These are phyloP conservation scores for Fusarium equiseti DNA, from an alignment of 2,329 filamentous ascomycete genomes.

Conservation along the genomic window DNA sequence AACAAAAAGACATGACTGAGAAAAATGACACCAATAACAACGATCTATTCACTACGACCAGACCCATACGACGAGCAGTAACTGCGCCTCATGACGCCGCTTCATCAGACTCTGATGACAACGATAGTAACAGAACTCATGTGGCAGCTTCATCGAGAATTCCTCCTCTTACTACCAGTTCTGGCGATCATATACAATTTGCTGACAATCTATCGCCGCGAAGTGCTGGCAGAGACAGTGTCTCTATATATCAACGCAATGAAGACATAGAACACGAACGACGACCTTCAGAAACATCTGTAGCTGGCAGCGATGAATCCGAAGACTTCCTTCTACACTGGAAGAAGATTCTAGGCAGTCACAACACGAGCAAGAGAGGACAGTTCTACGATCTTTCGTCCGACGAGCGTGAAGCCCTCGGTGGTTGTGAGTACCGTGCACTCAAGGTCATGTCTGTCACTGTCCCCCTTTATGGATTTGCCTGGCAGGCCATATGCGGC, in stretches of 20 bases:
- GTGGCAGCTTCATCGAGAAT: slow-evolving; percentile 31
- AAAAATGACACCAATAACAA: slow-evolving; percentile 22
- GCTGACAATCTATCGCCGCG: slow-evolving; percentile 14
- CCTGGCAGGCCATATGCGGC: slow-evolving; percentile 70
- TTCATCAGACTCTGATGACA: slow-evolving; percentile 39
- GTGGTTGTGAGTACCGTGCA: slow-evolving; percentile 74
- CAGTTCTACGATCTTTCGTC: slow-evolving; percentile 66
- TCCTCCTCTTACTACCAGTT: slow-evolving; percentile 22
- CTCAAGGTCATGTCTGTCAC: slow-evolving; percentile 69
- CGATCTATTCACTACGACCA: slow-evolving; percentile 13
- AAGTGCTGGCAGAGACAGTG: slow-evolving; percentile 14
- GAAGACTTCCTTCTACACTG: slow-evolving; percentile 49
- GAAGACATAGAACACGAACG: slow-evolving; percentile 15
- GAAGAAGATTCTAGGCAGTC: slow-evolving; percentile 52
- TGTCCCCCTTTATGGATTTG: slow-evolving; percentile 70
- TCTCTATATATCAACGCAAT: slow-evolving; percentile 41
- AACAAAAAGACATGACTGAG: slow-evolving; percentile 28
- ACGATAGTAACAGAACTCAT: slow-evolving; percentile 41
- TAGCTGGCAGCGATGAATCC: slow-evolving; percentile 39
- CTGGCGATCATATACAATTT: slow-evolving; percentile 42
- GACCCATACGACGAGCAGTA: slow-evolving; percentile 31
- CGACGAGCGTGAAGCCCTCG: slow-evolving; percentile 68
- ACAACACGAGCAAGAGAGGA: slow-evolving; percentile 63
- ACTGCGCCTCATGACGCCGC: slow-evolving; percentile 36
- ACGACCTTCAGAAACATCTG: slow-evolving; percentile 42